A percentile compares a stretch with the other conserved stretches of the same genome.
These are phyloP conservation scores for Pseudogymnoascus destructans DNA, from an alignment of 2,329 filamentous ascomycete species.

Conservation along the genomic window DNA sequence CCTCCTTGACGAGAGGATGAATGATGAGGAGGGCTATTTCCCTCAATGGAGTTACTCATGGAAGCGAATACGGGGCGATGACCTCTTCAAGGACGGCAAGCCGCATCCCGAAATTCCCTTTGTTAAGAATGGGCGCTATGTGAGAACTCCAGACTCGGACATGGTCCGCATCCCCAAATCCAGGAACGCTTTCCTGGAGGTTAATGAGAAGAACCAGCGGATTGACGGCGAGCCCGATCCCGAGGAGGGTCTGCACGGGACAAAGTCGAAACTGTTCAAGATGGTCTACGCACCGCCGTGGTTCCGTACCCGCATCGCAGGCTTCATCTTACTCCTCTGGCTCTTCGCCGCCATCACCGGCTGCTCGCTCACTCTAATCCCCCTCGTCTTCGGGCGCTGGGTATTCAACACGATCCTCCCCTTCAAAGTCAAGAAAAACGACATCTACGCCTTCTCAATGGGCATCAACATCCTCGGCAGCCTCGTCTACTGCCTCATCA, in stretches of 20 bases:
- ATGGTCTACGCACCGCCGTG: slow-evolving; percentile 72
- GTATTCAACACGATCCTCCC: slow-evolving; percentile 66
- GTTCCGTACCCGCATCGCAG: slow-evolving; percentile 66
- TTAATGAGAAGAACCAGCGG: slow-evolving; percentile 52
- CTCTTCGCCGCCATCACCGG: slow-evolving; percentile 81
- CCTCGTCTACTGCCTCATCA: slow-evolving; percentile 46
- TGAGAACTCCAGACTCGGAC: slow-evolving; percentile 86
- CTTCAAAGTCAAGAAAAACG: slow-evolving; percentile 63
- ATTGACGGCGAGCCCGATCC: slow-evolving; percentile 44
- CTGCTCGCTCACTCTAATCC: slow-evolving; percentile 72
- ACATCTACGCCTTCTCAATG: slow-evolving; percentile 90
- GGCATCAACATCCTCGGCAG: slow-evolving; percentile 72
- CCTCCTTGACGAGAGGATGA: slow-evolving; percentile 69
- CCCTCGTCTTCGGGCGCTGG: slow-evolving; percentile 69
- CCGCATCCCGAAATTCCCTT: slow-evolving; percentile 32
- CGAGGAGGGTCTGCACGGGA: slow-evolving; percentile 43
- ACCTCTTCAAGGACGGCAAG: slow-evolving; percentile 13
- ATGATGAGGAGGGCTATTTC: slow-evolving; percentile 68
- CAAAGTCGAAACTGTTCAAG: slow-evolving; percentile 34
- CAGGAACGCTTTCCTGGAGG: slow-evolving; percentile 64
- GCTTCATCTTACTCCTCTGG: slow-evolving; percentile 88
- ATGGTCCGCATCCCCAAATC: slow-evolving; percentile 89
- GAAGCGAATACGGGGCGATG: slow-evolving; percentile 17
- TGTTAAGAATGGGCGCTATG: slow-evolving; percentile 63
- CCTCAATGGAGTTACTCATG: slow-evolving; percentile 43